Percentiles rank a stretch among this genome's conserved stretches.
Conservation (phyloP, 352 stramenopile species). For the Phytophthora rubi region DNA sequence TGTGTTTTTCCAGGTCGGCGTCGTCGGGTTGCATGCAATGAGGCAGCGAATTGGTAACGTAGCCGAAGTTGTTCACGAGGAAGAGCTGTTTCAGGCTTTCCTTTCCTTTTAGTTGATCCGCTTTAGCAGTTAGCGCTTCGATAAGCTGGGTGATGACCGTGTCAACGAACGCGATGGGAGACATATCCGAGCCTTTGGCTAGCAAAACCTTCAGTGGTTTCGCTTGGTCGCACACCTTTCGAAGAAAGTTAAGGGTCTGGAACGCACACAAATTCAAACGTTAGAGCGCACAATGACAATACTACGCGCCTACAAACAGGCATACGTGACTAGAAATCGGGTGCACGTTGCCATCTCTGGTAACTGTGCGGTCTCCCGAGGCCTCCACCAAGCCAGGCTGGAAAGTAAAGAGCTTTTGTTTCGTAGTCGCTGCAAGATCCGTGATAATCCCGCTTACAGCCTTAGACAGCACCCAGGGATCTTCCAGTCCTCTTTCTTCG, state of each 20-base stretch:
- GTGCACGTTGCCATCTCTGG: slow-evolving; percentile 83
- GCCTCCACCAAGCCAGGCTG: slow-evolving; percentile 66
- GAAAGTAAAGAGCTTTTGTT: slow-evolving; percentile 68
- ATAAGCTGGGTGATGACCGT: slow-evolving; percentile 76
- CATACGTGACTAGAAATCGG: slow-evolving; percentile 70
- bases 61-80: slow-evolving; percentile 94
- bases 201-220: slow-evolving; percentile 68
- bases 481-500: slow-evolving; percentile 63
- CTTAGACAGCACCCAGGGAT: slow-evolving; percentile 71
- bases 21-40: slow-evolving; percentile 48
- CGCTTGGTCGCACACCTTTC: slow-evolving; percentile 72
- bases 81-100: slow-evolving; percentile 86
- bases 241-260: slow-evolving; percentile 79
- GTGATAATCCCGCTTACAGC: slow-evolving; percentile 45
- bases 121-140: slow-evolving; percentile 61
- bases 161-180: slow-evolving; percentile 59
- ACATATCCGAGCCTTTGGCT: slow-evolving; percentile 58
- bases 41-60: slow-evolving; percentile 84
- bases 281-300: not conserved
- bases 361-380: slow-evolving; percentile 52
- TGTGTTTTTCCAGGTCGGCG: slow-evolving; percentile 54
- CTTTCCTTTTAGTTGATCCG: slow-evolving; percentile 57
- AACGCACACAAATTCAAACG: not conserved
- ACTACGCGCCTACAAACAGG: not conserved
- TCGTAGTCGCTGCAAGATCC: slow-evolving; percentile 52